Conservation (phyloP, 768 basidiomycete genomes). For the Russula lepida region DNA sequence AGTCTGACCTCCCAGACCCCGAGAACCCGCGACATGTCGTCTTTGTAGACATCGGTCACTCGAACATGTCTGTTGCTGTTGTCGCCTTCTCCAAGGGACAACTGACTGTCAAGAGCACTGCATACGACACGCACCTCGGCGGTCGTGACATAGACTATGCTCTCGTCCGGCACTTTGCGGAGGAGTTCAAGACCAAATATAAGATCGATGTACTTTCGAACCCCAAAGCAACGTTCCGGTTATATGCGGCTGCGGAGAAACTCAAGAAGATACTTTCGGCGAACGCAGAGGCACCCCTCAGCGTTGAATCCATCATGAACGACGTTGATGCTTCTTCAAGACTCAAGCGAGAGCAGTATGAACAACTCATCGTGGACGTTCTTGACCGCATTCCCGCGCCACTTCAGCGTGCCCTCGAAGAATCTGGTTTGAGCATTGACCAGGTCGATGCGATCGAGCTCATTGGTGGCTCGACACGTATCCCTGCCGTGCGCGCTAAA, state of each 20-base stretch:
- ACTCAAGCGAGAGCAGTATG: slow-evolving; percentile 75
- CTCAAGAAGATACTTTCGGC: slow-evolving; percentile 96
- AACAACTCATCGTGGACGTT: slow-evolving; percentile 64
- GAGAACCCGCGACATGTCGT: slow-evolving; percentile 81
- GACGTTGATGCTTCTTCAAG: slow-evolving; percentile 89
- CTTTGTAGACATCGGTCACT: slow-evolving; percentile 95
- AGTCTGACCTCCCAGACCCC: slow-evolving; percentile 84
- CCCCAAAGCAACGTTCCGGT: slow-evolving; percentile 91
- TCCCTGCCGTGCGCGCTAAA: slow-evolving; percentile 83
- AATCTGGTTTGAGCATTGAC: slow-evolving; percentile 73
- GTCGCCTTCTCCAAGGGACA: slow-evolving; percentile 94
- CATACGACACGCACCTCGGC: slow-evolving; percentile 89
- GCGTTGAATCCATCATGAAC: slow-evolving; percentile 94
- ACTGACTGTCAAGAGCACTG: slow-evolving; percentile 76
- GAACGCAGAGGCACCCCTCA: slow-evolving; percentile 80
- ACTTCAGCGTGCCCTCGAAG: slow-evolving; percentile 67
- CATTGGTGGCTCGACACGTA: slow-evolving; percentile 86
- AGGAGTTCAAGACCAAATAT: slow-evolving; percentile 94
- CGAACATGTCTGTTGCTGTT: slow-evolving; percentile 76
- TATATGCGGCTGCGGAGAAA: slow-evolving; percentile 80
- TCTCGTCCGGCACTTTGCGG: slow-evolving; percentile 79
- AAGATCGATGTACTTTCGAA: slow-evolving; percentile 90
- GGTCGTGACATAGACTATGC: slow-evolving; percentile 95
- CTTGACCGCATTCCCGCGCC: slow-evolving; percentile 72
- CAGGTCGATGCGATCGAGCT: slow-evolving; percentile 89